Evolutionary conservation across 192 early-diverging fungal species (phyloP).

Genomic region (Umbelopsis sp.): DNA sequence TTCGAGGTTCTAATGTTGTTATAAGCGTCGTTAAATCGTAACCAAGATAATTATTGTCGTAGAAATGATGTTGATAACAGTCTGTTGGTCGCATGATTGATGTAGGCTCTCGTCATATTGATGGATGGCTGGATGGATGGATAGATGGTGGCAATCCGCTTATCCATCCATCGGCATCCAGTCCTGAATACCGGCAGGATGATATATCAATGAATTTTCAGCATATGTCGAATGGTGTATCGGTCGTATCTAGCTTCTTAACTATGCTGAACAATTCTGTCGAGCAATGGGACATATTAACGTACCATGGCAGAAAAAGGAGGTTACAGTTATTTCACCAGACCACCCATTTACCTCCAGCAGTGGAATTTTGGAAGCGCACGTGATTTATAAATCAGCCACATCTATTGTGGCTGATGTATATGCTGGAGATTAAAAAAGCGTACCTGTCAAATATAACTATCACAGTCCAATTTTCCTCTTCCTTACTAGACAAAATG

Average conservation of each 20-base stretch:
- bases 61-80: not conserved
- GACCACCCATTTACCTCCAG: not conserved
- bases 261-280: too few relatives aligned
- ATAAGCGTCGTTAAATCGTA: too few relatives aligned
- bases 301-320: slow-evolving; percentile 14
- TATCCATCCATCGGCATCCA: not conserved
- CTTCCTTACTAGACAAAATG: too few relatives aligned
- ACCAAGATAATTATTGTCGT: not conserved
- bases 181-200: not conserved
- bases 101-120: not conserved
- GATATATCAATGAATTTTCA: not conserved
- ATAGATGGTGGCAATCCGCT: too few relatives aligned
- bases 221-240: not conserved
- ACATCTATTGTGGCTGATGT: too few relatives aligned
- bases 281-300: not conserved
- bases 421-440: too few relatives aligned
- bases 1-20: too few relatives aligned
- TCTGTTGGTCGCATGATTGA: not conserved
- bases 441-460: too few relatives aligned
- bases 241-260: not conserved
- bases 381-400: too few relatives aligned
- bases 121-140: not conserved
- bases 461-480: too few relatives aligned
- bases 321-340: not conserved
- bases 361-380: too few relatives aligned